These are phyloP conservation scores for Coelastrella sp. DNA, from an alignment of 139 green algal genomes.

Conservation along the genomic window DNA sequence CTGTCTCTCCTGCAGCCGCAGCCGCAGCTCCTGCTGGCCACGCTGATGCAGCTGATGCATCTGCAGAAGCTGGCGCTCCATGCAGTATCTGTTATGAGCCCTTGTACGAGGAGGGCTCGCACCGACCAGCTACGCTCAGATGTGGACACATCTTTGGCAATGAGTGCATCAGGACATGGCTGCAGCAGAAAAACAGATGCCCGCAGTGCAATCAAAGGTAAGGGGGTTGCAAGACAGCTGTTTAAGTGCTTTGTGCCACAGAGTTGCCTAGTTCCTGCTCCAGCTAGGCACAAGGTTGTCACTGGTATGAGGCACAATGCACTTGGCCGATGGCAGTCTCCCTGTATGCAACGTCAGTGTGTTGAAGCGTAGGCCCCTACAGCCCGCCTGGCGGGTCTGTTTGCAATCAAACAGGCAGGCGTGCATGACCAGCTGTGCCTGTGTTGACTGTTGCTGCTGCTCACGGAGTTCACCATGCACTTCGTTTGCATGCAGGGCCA, in stretches of 20 bases:
- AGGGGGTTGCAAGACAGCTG: background rate
- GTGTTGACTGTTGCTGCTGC: background rate
- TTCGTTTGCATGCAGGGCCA: background rate
- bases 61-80: background rate
- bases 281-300: too few relatives aligned
- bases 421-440: background rate
- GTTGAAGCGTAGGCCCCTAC: too few relatives aligned
- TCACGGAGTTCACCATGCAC: background rate
- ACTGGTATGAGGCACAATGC: too few relatives aligned
- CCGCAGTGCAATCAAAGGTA: constrained; percentile 50
- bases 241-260: too few relatives aligned
- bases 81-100: constrained; percentile 28
- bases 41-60: background rate
- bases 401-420: background rate
- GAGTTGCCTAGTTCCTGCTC: too few relatives aligned
- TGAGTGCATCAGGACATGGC: constrained; percentile 36
- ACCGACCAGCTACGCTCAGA: constrained; percentile 32
- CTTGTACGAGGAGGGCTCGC: constrained; percentile 19
- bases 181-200: constrained; percentile 21
- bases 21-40: background rate
- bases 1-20: background rate
- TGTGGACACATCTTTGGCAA: constrained; percentile 49
- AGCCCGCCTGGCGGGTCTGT: background rate
- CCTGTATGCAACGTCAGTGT: too few relatives aligned
- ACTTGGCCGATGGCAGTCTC: too few relatives aligned